phyloP scores from a whole-genome alignment of 1,139 yeast genomes.

The Arxiozyma telluris region DNA sequence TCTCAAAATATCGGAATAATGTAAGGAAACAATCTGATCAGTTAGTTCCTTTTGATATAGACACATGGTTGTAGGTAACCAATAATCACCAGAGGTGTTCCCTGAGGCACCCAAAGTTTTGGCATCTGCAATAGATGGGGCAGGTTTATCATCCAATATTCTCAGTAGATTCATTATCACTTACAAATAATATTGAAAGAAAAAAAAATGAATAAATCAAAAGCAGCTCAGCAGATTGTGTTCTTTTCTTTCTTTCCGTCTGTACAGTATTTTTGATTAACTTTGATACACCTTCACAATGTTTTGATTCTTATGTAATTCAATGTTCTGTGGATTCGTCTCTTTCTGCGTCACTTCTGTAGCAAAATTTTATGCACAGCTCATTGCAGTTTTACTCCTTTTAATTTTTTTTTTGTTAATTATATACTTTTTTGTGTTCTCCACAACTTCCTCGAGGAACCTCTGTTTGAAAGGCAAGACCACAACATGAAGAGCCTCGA shows the following conservation, averaged over 20 bases:
- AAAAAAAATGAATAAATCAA: too few species aligned
- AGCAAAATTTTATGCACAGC: not conserved
- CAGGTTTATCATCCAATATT: slow-evolving; percentile 77
- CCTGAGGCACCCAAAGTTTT: slow-evolving; percentile 29
- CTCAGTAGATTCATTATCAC: slow-evolving; percentile 63
- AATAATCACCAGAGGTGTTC: slow-evolving; percentile 57
- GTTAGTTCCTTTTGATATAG: slow-evolving; percentile 83
- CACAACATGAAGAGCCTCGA: not conserved
- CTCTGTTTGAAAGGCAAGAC: not conserved
- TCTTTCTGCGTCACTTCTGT: not conserved
- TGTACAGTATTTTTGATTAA: too few species aligned
- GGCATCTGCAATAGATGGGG: slow-evolving; percentile 62
- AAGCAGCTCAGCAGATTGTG: not conserved
- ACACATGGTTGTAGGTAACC: slow-evolving; percentile 78
- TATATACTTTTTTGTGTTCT: not conserved
- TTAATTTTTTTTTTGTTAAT: too few species aligned
- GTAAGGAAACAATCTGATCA: slow-evolving; percentile 87
- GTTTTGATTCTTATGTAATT: too few species aligned
- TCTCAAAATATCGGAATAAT: slow-evolving; percentile 81
- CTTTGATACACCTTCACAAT: not conserved
- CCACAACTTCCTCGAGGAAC: not conserved
- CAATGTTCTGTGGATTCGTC: too few species aligned
- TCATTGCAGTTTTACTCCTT: not conserved
- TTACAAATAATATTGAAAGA: not conserved
- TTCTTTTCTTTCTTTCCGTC: not conserved